A percentile compares a stretch with the other conserved stretches of the same genome.
Evolutionary conservation across 805 yeast genomes (phyloP).

Genomic region (Wickerhamomyces bisporus): DNA sequence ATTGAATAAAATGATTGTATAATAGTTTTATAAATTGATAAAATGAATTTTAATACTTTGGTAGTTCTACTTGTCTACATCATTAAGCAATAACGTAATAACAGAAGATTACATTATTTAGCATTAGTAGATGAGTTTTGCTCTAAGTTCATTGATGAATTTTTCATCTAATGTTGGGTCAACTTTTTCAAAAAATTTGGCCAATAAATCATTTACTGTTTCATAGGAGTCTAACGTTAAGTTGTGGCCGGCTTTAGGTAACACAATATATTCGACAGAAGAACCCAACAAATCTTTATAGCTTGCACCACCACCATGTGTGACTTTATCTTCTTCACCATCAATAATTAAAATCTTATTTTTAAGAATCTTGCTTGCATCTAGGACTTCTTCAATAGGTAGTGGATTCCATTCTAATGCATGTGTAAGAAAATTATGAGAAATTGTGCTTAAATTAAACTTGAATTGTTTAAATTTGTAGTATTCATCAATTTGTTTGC

Average conservation of each 20-base stretch:
- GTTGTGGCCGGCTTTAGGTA: slow-evolving; percentile 20
- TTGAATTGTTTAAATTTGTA: slow-evolving; percentile 23
- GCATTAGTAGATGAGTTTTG: neutral
- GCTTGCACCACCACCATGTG: slow-evolving; percentile 17
- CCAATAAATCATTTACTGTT: slow-evolving; percentile 11
- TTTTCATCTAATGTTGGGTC: neutral
- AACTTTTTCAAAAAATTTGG: slow-evolving; percentile 1
- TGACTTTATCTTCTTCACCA: slow-evolving; percentile 18
- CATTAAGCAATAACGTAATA: too few relatives aligned
- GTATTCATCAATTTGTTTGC: slow-evolving; percentile 10
- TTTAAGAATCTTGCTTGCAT: slow-evolving; percentile 2
- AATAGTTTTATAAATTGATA: neutral
- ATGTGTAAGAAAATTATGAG: slow-evolving; percentile 18
- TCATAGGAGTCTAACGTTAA: slow-evolving; percentile 14
- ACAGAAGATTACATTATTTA: too few relatives aligned
- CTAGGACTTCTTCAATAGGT: slow-evolving; percentile 11
- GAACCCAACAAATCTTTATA: slow-evolving; percentile 18
- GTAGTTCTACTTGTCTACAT: neutral
- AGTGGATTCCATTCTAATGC: slow-evolving; percentile 15
- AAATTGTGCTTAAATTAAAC: slow-evolving; percentile 20
- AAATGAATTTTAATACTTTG: neutral
- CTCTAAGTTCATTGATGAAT: neutral
- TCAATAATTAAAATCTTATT: slow-evolving; percentile 17
- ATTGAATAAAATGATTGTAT: too few relatives aligned
- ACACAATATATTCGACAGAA: slow-evolving; percentile 10